These are phyloP conservation scores for Phaeosphaeria sp. DNA, from an alignment of 2,329 filamentous ascomycete genomes.

Conservation along the genomic window DNA sequence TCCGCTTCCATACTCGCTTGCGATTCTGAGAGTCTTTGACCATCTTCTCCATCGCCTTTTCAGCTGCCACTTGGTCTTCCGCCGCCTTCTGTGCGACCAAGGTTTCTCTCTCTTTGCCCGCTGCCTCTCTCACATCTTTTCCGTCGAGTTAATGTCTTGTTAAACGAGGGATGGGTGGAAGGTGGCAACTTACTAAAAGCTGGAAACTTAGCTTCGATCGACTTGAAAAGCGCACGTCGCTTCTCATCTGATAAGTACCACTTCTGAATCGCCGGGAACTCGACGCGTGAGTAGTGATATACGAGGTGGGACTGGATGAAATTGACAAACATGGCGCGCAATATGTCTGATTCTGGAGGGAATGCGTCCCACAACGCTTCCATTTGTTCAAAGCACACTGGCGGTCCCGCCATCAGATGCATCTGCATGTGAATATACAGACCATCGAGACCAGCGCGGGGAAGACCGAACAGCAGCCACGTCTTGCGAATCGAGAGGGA, in stretches of 20 bases:
- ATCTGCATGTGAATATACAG: slow-evolving; percentile 22
- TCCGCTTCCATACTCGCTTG: neutral
- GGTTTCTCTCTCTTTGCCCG: neutral
- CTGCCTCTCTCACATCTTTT: neutral
- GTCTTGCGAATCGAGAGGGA: slow-evolving; percentile 25
- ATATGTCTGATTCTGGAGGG: slow-evolving; percentile 10
- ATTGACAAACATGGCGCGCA: slow-evolving; percentile 22
- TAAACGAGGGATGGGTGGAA: neutral
- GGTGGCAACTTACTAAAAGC: slow-evolving; percentile 6
- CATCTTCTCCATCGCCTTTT: neutral
- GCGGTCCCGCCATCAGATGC: slow-evolving; percentile 14
- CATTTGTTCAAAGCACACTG: slow-evolving; percentile 19
- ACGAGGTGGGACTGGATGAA: slow-evolving; percentile 17
- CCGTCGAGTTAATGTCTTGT: neutral
- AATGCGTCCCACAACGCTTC: slow-evolving; percentile 23
- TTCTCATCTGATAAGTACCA: slow-evolving; percentile 13
- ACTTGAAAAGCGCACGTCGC: slow-evolving; percentile 15
- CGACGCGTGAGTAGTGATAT: slow-evolving; percentile 9
- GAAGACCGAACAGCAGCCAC: slow-evolving; percentile 29
- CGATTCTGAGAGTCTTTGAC: neutral
- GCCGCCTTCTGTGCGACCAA: neutral
- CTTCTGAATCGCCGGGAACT: slow-evolving; percentile 8
- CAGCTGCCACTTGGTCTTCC: neutral
- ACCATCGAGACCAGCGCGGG: slow-evolving; percentile 13
- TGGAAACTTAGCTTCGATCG: slow-evolving; percentile 10